Percentiles rank a stretch among this genome's conserved stretches.
phyloP scores from a whole-genome alignment of 441 rosid species.

The Bocquillonia castaneifolia region DNA sequence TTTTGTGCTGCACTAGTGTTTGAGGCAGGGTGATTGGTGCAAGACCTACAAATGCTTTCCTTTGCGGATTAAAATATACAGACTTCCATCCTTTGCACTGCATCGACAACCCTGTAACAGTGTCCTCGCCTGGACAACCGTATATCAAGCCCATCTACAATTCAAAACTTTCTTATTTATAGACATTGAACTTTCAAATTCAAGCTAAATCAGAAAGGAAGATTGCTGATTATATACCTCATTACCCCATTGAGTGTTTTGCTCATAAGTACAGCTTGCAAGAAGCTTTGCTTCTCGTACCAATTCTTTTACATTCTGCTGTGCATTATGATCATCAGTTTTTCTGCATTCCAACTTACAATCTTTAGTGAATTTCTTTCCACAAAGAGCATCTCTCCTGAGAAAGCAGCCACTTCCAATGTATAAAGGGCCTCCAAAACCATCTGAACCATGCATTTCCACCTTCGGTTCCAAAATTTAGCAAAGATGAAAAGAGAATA shows the following conservation, averaged over 20 bases:
- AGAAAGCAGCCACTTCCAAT: slow-evolving; percentile 80
- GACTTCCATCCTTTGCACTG: slow-evolving; percentile 75
- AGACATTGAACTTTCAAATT: too few relatives aligned
- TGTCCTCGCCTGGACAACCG: slow-evolving; percentile 71
- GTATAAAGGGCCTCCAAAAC: slow-evolving; percentile 58
- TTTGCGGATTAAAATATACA: slow-evolving; percentile 50
- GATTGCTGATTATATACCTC: too few relatives aligned
- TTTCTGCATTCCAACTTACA: slow-evolving; percentile 24
- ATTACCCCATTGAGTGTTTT: slow-evolving; percentile 60
- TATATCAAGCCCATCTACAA: slow-evolving; percentile 70
- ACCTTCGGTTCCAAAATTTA: slow-evolving; percentile 32
- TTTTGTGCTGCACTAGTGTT: slow-evolving; percentile 57
- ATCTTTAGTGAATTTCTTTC: slow-evolving; percentile 31
- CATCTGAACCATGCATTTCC: slow-evolving; percentile 63
- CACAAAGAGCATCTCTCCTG: slow-evolving; percentile 63
- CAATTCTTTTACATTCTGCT: slow-evolving; percentile 19
- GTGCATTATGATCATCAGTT: slow-evolving; percentile 11
- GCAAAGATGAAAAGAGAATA: neutral
- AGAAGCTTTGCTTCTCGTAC: slow-evolving; percentile 39
- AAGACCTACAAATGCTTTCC: slow-evolving; percentile 54
- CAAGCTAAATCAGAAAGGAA: too few relatives aligned
- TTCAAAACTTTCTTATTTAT: too few relatives aligned
- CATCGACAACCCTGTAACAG: slow-evolving; percentile 65
- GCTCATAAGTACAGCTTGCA: slow-evolving; percentile 55
- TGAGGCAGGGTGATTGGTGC: slow-evolving; percentile 55